Evolutionary conservation across 1,139 yeast species (phyloP), one percentile per base, ranked within the genome.

Genomic region (Lodderomyces parapsilosis): DNA sequence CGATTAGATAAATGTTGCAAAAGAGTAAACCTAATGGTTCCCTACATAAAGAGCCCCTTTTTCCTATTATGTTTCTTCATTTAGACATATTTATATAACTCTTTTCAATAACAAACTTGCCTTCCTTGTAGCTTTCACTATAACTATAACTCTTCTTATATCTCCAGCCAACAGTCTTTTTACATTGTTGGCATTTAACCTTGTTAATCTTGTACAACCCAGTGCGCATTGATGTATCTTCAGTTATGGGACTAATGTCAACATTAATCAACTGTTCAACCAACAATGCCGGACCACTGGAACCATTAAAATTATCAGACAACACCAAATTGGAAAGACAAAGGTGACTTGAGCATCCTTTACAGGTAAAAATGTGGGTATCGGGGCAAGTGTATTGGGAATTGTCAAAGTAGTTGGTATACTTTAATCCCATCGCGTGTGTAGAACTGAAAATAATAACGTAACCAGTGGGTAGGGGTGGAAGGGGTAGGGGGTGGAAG

Each of bases 61-160:
- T n/a, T n/a, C n/a, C n/a, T n/a, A n/a, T n/a, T n/a, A n/a, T 25
- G n/a, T n/a, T 25, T 25, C 9, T n/a, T 30, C 19, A 30, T 30
- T 30, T 30, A 30, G 33, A 30, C 33, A 30, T 30, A 30, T 15
- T 30, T 34, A 43, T 43, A 37, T 31, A 43, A 34, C 31, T 45
- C 42, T 63, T 66, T 63, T 87, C 96, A 57, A 88, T 80, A 38
- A 87, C 91, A 59, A 68, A 87, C 58, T 83, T 83, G 40, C 90
- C 89, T 58, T 83, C 93, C 59, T 89, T 88, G 60, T 88, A 88
- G 47, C 71, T 67, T 61, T 88, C 89, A 22, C 68, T 58, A 41
- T 65, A 63, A 37, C 70, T 67, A 48, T 69, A 79, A 10, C 93
- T 77, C 54, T 74, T 77, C 48, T 83, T 71, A 60, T 89, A 89